phyloP scores from a whole-genome alignment of 768 basidiomycete genomes.

The Podaxis sp. region DNA sequence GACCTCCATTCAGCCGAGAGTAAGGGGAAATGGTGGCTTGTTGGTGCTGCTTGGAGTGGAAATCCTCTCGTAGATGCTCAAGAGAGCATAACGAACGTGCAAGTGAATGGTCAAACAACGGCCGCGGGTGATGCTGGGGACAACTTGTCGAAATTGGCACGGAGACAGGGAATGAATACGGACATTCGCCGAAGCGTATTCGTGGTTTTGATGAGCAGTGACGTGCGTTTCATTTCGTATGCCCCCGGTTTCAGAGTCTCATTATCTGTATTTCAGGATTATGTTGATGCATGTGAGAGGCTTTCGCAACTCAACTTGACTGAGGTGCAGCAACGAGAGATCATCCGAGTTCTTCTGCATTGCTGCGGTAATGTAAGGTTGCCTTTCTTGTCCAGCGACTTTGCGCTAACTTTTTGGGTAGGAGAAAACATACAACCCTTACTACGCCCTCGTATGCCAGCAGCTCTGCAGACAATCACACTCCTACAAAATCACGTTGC shows the following conservation, averaged over 20 bases:
- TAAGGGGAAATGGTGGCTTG: constrained; percentile 98
- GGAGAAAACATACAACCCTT: constrained; percentile 95
- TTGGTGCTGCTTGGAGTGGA: constrained; percentile 94
- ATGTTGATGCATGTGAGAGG: constrained; percentile 93
- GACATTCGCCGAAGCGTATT: constrained; percentile 92
- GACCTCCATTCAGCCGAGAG: constrained; percentile 83
- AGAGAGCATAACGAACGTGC: constrained; percentile 21
- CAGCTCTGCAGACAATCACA: constrained; percentile 79
- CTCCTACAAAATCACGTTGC: constrained; percentile 87
- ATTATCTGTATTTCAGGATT: constrained; percentile 59
- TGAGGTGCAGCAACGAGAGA: constrained; percentile 92
- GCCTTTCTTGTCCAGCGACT: background rate
- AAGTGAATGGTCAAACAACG: constrained; percentile 23
- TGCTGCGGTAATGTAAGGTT: constrained; percentile 84
- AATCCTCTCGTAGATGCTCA: constrained; percentile 82
- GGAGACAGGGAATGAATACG: constrained; percentile 98
- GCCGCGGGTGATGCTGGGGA: constrained; percentile 28
- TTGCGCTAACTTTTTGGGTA: constrained; percentile 26
- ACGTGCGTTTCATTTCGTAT: constrained; percentile 49
- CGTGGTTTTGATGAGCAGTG: constrained; percentile 92
- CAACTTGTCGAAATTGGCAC: constrained; percentile 73
- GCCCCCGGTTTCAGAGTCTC: background rate
- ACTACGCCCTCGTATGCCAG: constrained; percentile 87
- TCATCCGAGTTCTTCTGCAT: constrained; percentile 88
- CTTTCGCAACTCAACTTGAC: constrained; percentile 78